Evolutionary conservation across 2,329 filamentous ascomycete genomes (phyloP).

Genomic region (Alternaria viburni): DNA sequence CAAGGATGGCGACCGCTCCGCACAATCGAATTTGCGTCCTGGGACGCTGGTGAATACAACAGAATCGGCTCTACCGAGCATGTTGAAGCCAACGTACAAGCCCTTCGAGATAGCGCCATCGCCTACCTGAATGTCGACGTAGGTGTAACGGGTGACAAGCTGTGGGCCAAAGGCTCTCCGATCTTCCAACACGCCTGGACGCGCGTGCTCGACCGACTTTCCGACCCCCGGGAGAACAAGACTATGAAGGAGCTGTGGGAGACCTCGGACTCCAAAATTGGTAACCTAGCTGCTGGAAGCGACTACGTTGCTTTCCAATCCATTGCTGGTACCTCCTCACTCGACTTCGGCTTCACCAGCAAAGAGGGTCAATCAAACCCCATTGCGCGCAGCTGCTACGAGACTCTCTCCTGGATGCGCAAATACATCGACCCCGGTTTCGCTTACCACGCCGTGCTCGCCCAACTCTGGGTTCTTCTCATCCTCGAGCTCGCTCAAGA

Average conservation of each 20-base stretch:
- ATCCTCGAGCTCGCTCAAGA: conserved; percentile 83
- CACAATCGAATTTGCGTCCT: conserved; percentile 96
- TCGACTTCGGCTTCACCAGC: conserved; percentile 80
- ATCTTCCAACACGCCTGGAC: conserved; percentile 75
- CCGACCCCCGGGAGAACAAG: conserved; percentile 72
- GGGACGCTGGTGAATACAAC: conserved; percentile 95
- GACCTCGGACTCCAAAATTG: conserved; percentile 63
- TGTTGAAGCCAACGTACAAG: conserved; percentile 82
- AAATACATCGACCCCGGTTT: conserved; percentile 82
- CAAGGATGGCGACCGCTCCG: conserved; percentile 88
- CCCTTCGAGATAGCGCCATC: conserved; percentile 74
- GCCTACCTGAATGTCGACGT: conserved; percentile 93
- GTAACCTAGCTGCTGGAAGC: conserved; percentile 73
- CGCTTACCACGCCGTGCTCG: conserved; percentile 77
- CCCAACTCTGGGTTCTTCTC: conserved; percentile 80
- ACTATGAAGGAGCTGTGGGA: conserved; percentile 81
- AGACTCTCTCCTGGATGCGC: conserved; percentile 87
- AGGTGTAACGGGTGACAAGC: conserved; percentile 75
- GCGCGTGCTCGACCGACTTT: conserved; percentile 75
- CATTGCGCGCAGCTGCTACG: conserved; percentile 84
- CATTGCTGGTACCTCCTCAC: conserved; percentile 84
- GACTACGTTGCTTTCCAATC: conserved; percentile 93
- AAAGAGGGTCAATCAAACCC: conserved; percentile 51
- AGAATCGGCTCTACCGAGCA: conserved; percentile 92
- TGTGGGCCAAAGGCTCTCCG: conserved; percentile 81